phyloP scores from a whole-genome alignment of 2,329 filamentous ascomycete species.

The Chlorencoelia australis region DNA sequence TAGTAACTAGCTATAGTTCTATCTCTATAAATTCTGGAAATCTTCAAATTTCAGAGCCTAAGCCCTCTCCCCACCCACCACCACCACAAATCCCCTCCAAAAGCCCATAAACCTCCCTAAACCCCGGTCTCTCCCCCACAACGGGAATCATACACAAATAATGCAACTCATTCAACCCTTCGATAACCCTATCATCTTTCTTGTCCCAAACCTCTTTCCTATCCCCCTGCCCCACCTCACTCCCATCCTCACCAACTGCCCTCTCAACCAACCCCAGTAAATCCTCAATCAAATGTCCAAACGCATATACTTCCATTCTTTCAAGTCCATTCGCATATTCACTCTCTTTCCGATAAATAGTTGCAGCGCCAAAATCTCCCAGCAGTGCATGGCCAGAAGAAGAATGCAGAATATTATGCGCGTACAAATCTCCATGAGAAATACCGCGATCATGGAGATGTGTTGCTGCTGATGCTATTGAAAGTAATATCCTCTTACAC shows the following conservation, averaged over 20 bases:
- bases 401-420: constrained; percentile 37
- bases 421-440: constrained; percentile 37
- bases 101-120: constrained; percentile 18
- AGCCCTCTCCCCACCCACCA: no score
- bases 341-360: constrained; percentile 30
- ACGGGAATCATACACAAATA: constrained; percentile 22
- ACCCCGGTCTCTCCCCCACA: constrained; percentile 21
- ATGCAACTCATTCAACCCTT: constrained; percentile 22
- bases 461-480: constrained; percentile 33
- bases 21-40: no score
- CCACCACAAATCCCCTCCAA: no score
- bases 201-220: constrained; percentile 16
- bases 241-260: constrained; percentile 12
- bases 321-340: constrained; percentile 27
- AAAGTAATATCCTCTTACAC: constrained; percentile 30
- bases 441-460: constrained; percentile 37
- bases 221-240: no score
- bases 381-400: constrained; percentile 34
- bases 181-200: constrained; percentile 22
- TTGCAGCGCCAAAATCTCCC: constrained; percentile 39
- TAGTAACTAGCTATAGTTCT: no score
- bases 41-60: no score
- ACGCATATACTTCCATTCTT: constrained; percentile 37
- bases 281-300: constrained; percentile 38
- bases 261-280: constrained; percentile 29